Evolutionary conservation across 257 asterid genomes (phyloP).

Genomic region (Solanum lycopersicoides): DNA sequence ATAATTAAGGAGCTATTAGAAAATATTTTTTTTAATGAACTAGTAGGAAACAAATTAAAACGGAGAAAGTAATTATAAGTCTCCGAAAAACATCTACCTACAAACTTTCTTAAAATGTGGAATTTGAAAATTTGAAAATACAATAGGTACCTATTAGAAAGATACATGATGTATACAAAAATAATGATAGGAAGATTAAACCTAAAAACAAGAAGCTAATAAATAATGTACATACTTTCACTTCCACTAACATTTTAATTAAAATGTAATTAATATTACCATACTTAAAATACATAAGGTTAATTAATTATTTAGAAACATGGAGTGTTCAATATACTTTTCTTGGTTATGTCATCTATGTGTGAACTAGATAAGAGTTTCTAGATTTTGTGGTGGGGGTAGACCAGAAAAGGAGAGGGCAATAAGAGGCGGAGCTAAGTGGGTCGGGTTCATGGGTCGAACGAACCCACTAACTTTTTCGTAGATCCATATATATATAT

Average conservation of each 20-base stretch:
- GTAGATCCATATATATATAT: too few species aligned
- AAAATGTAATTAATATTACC: neutral
- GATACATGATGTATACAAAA: neutral
- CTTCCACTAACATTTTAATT: neutral
- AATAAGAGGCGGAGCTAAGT: neutral
- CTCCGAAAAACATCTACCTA: neutral
- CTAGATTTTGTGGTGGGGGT: neutral
- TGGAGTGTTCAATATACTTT: neutral
- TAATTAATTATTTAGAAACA: neutral
- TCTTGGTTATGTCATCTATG: neutral
- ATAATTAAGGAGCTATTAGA: neutral
- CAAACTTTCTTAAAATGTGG: neutral
- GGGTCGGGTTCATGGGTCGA: too few species aligned
- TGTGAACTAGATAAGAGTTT: neutral
- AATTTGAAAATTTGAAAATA: neutral
- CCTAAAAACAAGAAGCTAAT: neutral
- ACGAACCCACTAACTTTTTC: too few species aligned
- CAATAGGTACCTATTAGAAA: neutral
- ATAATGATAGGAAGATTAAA: neutral
- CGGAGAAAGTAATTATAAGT: accelerated
- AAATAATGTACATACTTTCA: neutral
- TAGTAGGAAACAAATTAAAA: too few species aligned
- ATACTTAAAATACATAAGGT: neutral
- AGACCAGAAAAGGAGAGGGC: neutral
- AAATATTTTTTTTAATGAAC: too few species aligned